Conservation (phyloP, 192 early-diverging fungal genomes). For the Phycomyces blakesleeanus region DNA sequence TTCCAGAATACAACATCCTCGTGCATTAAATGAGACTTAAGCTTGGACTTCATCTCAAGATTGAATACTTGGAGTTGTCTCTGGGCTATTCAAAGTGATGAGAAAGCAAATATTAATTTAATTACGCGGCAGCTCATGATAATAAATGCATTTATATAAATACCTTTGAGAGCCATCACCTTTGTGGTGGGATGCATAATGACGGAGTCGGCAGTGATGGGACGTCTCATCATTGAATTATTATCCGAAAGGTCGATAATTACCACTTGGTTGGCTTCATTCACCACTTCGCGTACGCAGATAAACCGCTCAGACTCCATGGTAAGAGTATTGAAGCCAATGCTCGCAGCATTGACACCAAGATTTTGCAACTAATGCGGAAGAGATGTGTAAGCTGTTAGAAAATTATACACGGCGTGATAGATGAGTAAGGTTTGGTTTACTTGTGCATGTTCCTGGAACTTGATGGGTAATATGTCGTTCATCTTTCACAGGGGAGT, state of each 20-base stretch:
- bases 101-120: background rate
- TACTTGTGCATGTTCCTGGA: conserved; percentile 98
- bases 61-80: conserved; percentile 97
- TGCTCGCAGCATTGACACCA: conserved; percentile 87
- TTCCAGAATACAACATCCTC: conserved; percentile 96
- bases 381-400: background rate
- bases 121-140: background rate
- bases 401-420: background rate
- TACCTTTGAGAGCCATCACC: conserved; percentile 95
- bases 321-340: conserved; percentile 96
- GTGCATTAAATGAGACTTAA: conserved; percentile 88
- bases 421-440: background rate
- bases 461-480: conserved; percentile 85
- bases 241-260: conserved; percentile 92
- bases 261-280: conserved; percentile 85
- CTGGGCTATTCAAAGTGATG: conserved; percentile 50
- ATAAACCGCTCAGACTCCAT: conserved; percentile 98
- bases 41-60: conserved; percentile 91
- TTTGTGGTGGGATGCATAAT: conserved; percentile 96
- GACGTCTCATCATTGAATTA: conserved; percentile 76
- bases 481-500: conserved; percentile 46
- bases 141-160: background rate
- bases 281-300: conserved; percentile 90
- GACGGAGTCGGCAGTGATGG: conserved; percentile 95
- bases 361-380: conserved; percentile 75